Conservation (phyloP, 2,329 filamentous ascomycete species). For the Stemphylium vesicarium region DNA sequence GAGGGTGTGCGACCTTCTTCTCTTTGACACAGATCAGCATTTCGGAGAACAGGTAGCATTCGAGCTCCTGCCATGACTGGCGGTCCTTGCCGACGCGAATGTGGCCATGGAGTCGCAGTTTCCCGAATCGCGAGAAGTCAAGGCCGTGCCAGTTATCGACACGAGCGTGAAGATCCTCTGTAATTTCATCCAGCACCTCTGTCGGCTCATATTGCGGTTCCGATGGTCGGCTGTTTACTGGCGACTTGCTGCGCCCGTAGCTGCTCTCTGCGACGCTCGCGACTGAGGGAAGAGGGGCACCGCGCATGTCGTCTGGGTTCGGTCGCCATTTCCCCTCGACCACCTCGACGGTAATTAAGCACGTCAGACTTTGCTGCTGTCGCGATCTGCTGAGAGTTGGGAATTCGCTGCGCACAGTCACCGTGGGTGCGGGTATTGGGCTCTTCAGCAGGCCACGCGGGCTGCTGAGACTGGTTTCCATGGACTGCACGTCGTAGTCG, state of each 20-base stretch:
- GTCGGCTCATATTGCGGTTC: conserved; percentile 72
- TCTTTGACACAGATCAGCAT: conserved; percentile 99
- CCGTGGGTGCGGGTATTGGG: conserved; percentile 85
- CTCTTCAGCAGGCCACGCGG: conserved; percentile 76
- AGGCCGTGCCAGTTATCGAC: conserved; percentile 99
- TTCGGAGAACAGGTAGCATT: conserved; percentile 96
- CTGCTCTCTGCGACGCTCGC: conserved; percentile 54
- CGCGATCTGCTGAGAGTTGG: conserved; percentile 90
- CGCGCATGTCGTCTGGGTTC: conserved; percentile 77
- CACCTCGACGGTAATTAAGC: conserved; percentile 91
- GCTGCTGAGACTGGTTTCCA: conserved; percentile 84
- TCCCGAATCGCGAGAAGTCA: conserved; percentile 92
- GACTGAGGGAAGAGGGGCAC: conserved; percentile 57
- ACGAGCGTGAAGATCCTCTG: conserved; percentile 80
- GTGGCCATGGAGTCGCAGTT: conserved; percentile 85
- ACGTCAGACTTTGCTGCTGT: conserved; percentile 93
- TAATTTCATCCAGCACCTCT: conserved; percentile 81
- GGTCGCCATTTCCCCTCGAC: conserved; percentile 90
- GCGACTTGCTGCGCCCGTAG: conserved; percentile 62
- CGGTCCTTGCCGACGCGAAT: conserved; percentile 96
- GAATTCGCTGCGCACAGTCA: conserved; percentile 97
- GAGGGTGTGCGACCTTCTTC: conserved; percentile 74
- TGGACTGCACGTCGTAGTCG: conserved; percentile 94
- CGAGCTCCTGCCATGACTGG: conserved; percentile 94
- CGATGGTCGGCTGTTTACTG: conserved; percentile 56